A percentile compares a stretch with the other conserved stretches of the same genome.
Conservation (phyloP, 495 filamentous ascomycete genomes). For the Lasiosphaeriaceae sp. region DNA sequence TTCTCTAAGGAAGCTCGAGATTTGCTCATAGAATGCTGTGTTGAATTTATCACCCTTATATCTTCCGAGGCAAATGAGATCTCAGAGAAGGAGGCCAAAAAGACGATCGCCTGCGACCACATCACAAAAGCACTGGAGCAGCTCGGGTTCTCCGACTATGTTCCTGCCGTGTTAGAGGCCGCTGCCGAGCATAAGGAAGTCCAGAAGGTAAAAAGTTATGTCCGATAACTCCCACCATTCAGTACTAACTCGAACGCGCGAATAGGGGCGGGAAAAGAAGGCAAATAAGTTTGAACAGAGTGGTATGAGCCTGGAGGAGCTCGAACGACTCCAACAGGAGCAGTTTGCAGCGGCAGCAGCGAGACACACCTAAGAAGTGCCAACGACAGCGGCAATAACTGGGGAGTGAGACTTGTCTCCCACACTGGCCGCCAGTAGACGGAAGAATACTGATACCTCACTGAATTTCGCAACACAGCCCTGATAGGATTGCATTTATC, state of each 20-base stretch:
- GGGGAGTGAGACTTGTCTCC: background rate
- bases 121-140: slow-evolving; percentile 88
- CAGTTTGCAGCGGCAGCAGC: slow-evolving; percentile 74
- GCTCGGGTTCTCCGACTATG: slow-evolving; percentile 87
- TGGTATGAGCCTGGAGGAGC: slow-evolving; percentile 82
- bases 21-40: slow-evolving; percentile 95
- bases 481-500: slow-evolving; percentile 19
- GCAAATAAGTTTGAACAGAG: slow-evolving; percentile 94
- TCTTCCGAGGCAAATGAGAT: slow-evolving; percentile 98
- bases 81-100: slow-evolving; percentile 95
- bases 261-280: slow-evolving; percentile 89
- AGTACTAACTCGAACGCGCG: slow-evolving; percentile 10
- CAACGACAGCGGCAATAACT: background rate
- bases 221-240: background rate
- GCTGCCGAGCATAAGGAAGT: slow-evolving; percentile 90
- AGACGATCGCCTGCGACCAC: slow-evolving; percentile 96
- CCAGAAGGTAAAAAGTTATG: slow-evolving; percentile 65
- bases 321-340: slow-evolving; percentile 83
- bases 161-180: slow-evolving; percentile 78
- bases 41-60: slow-evolving; percentile 97
- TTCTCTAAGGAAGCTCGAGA: slow-evolving; percentile 95
- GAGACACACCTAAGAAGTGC: slow-evolving; percentile 33
- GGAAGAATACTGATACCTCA: too few relatives aligned
- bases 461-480: too few relatives aligned
- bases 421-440: too few relatives aligned